phyloP scores from a whole-genome alignment of 73 alveolate species.

The Paraurostyla sp. region DNA sequence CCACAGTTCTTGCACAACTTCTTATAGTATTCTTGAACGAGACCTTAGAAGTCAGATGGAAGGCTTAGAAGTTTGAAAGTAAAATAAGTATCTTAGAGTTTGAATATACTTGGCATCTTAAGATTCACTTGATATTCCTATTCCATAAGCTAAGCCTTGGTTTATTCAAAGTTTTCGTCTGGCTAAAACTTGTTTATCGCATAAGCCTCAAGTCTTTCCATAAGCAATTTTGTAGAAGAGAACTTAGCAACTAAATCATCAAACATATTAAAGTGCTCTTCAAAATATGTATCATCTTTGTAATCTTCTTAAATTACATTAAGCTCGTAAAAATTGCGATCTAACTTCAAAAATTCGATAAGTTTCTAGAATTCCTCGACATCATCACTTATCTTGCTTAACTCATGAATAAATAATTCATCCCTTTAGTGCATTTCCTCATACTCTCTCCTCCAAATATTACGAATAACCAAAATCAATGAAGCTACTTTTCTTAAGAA shows the following conservation, averaged over 20 bases:
- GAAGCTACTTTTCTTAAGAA: neutral
- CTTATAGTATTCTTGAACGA: constrained; percentile 64
- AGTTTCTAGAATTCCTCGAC: neutral
- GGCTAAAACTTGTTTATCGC: too few species aligned
- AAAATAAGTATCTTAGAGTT: constrained; percentile 16
- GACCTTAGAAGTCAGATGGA: constrained; percentile 38
- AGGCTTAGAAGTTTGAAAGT: neutral
- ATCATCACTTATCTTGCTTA: neutral
- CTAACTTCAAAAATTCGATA: neutral
- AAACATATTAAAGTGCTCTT: too few species aligned
- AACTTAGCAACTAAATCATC: too few species aligned
- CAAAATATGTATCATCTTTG: too few species aligned
- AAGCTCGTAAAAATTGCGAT: too few species aligned
- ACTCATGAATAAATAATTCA: neutral
- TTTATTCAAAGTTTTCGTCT: neutral
- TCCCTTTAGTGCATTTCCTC: too few species aligned
- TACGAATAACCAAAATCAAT: neutral
- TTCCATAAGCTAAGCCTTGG: neutral
- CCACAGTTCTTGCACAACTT: constrained; percentile 56
- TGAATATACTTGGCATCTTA: constrained; percentile 10
- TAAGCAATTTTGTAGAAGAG: too few species aligned
- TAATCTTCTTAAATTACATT: too few species aligned
- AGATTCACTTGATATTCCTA: neutral
- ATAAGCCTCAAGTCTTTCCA: too few species aligned
- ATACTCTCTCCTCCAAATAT: neutral